These are phyloP conservation scores for Seiridium cupressi DNA, from an alignment of 2,329 filamentous ascomycete species.

Conservation along the genomic window DNA sequence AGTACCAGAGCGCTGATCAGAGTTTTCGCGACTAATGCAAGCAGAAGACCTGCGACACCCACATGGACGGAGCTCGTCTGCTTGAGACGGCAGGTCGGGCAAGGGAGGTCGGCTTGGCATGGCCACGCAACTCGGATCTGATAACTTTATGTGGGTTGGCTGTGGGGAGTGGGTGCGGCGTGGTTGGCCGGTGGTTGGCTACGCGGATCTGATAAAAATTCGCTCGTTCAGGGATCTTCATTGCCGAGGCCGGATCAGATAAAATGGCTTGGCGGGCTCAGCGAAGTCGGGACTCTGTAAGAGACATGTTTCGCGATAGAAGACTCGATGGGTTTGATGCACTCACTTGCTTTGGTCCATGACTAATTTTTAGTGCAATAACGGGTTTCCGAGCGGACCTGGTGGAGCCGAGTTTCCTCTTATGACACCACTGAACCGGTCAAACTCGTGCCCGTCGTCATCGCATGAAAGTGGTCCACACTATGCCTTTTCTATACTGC, in stretches of 20 bases:
- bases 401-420: background rate
- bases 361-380: background rate
- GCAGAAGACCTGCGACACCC: background rate
- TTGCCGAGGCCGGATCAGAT: conserved; percentile 10
- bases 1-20: conserved; percentile 7
- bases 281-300: background rate
- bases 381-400: background rate
- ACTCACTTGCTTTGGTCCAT: background rate
- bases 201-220: conserved; percentile 13
- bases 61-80: conserved; percentile 1
- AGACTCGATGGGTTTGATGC: background rate
- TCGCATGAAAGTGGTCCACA: no score
- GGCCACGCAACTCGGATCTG: conserved; percentile 29
- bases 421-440: background rate
- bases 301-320: background rate
- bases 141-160: conserved; percentile 31
- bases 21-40: conserved; percentile 22
- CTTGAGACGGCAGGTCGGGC: conserved; percentile 7
- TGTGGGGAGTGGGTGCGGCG: background rate
- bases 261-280: conserved; percentile 10
- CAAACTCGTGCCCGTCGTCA: background rate
- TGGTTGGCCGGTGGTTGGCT: background rate
- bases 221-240: background rate
- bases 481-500: no score
- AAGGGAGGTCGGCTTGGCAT: conserved; percentile 19